Base-by-base conservation (phyloP, 192 early-diverging fungal genomes). In the Coemansia sp. region DNA sequence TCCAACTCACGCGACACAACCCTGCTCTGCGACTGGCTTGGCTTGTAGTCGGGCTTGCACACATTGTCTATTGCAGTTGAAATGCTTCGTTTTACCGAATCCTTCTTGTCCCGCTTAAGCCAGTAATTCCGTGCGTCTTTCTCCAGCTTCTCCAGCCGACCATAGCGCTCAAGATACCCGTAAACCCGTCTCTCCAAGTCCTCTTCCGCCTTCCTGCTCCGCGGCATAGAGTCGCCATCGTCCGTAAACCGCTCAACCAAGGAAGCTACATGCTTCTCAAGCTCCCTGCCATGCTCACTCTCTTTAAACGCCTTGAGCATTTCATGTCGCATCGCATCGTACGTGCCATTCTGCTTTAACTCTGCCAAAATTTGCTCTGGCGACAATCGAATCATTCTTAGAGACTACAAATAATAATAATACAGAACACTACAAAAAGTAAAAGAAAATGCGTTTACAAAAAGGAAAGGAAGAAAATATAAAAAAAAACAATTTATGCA, bases 121-220 rank as follows among this genome's bases (percentile, higher is more conserved):
- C 70, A 73, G 41, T 65, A 71, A 50, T 73, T 76, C 54, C 79
- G 74, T 39, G 74, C 74, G 10, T 76, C 79, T 9, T 40, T 67
- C 19, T 68, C 79, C 56, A 81, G 39, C 13, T 65, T 70, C 49
- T 76, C 74, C 37, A 81, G 42, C 1, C 50, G 16, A 2, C 79
- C 65, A 9, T 64, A 61, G 0, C 56, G 63, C 26, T 48, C 65
- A n/a, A 81, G 58, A 21, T 68, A 64, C 16, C 63, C 64, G 11
- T 61, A 12, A 21, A 81, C 8, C 4, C 71, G 68, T 9, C 53
- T 60, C 26, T 73, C 74, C 3, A 76, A 18, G 19, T 56, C 40
- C 44, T 56, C 64, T 4, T 48, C 56, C 26, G 44, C 44, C 47
- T 66, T 63, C 26, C 59, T 42, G 15, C 41, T 39, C 21, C 70